A percentile compares a stretch with the other conserved stretches of the same genome.
Conservation (phyloP, 139 green algal species). For the Tetraselmis chui region DNA sequence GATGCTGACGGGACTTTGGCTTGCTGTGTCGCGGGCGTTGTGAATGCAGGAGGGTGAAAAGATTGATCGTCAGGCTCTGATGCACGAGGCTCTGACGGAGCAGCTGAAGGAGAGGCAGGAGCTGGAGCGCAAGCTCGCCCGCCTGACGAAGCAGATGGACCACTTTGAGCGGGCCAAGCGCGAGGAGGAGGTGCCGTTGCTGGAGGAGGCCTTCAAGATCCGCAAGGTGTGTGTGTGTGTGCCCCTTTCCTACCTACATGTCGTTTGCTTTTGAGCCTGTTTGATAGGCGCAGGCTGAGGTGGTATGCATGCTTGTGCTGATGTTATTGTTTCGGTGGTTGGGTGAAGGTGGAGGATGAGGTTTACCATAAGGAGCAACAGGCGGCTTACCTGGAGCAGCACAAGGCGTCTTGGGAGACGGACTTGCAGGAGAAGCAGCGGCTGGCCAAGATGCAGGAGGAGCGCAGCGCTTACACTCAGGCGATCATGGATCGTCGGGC, state of each 20-base stretch:
- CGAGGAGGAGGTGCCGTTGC: constrained; percentile 79
- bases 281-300: too few species aligned
- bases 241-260: not conserved
- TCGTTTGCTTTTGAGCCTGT: not conserved
- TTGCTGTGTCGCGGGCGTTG: too few species aligned
- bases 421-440: constrained; percentile 41
- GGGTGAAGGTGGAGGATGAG: constrained; percentile 32
- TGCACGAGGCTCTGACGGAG: constrained; percentile 55
- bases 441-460: constrained; percentile 30
- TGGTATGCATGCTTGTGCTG: not conserved
- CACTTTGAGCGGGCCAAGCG: constrained; percentile 88
- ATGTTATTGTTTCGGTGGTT: constrained; percentile 3
- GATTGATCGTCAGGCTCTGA: constrained; percentile 69
- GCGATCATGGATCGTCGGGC: constrained; percentile 62
- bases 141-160: constrained; percentile 76
- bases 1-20: too few species aligned
- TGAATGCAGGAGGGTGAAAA: constrained; percentile 62
- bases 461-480: constrained; percentile 37
- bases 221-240: constrained; percentile 16
- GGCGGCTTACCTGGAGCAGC: constrained; percentile 17
- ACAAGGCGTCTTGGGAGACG: constrained; percentile 20
- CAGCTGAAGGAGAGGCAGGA: constrained; percentile 70
- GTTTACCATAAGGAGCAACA: constrained; percentile 6
- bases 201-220: constrained; percentile 37
- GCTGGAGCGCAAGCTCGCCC: constrained; percentile 71